Base-by-base conservation (phyloP, 768 basidiomycete species). In the Tylopilus felleus region DNA sequence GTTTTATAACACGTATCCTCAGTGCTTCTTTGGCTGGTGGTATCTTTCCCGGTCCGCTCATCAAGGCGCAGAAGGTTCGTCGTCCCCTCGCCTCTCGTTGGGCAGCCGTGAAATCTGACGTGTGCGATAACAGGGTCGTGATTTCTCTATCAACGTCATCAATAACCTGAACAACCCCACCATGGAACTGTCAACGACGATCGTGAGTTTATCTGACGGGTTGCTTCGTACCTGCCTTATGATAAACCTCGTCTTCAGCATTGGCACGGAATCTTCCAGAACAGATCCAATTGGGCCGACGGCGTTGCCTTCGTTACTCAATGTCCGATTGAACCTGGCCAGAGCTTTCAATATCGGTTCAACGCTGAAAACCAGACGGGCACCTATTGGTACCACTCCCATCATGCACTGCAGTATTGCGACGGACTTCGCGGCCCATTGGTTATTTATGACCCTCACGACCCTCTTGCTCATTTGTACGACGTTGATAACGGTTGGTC, bases 361-460 rank as follows among this genome's bases (percentile, higher is more conserved):
- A 65, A 63, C n/a, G 63, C 63, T 41, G 49, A 61, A 16, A 61
- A 68, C 27, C 75, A 78, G 52, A 65, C 75, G 2, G 79, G 78
- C 7, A 80, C 77, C 0, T 80, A 69, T 52, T 80, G 79, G 79
- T 79, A 78, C 46, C 77, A 79, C 52, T 75, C 74, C 23, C 77
- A 79, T 55, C 57, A 71, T 27, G 55, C 53, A 5, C 59, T 65
- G 14, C 77, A 78, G 59, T 71, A 68, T 22, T 77, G 77, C 42
- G 76, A 78, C 35, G 75, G 77, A 16, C 61, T 75, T 23, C 70
- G 75, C 17, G 77, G 77, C 16, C 67, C 75, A 0, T 52, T 79
- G 39, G 64, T 79, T 9, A 71, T 79, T 28, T 80, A 78, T 54
- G 78, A 80, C 61, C 74, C 75, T 17, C 28, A 71, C 14, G 78